Evolutionary conservation across 2,329 filamentous ascomycete species (phyloP).

Genomic region (Penicillium paneum): DNA sequence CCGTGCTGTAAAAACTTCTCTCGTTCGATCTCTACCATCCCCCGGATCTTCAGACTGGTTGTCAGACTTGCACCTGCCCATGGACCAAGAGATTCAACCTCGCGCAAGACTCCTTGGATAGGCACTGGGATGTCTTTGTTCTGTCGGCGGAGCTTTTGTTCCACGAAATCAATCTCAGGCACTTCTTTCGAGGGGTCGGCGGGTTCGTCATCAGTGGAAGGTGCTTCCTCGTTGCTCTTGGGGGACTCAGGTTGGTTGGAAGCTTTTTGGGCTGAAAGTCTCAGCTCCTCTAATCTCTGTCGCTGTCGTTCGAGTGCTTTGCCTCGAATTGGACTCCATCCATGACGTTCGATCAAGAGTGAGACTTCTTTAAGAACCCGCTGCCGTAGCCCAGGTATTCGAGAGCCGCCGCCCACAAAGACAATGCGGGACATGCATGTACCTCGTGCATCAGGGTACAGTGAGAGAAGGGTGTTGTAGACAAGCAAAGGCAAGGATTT

Average conservation of each 20-base stretch:
- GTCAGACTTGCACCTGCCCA: constrained; percentile 65
- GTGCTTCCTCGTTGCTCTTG: constrained; percentile 5
- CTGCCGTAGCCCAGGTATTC: constrained; percentile 73
- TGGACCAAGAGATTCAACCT: constrained; percentile 59
- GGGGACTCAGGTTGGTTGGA: not conserved
- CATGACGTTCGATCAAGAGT: constrained; percentile 61
- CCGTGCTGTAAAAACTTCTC: constrained; percentile 58
- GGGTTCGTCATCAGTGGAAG: constrained; percentile 8
- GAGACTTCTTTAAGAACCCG: constrained; percentile 74
- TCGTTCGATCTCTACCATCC: constrained; percentile 61
- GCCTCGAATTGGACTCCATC: constrained; percentile 75
- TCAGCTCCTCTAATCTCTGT: constrained; percentile 45
- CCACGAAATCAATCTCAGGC: constrained; percentile 48
- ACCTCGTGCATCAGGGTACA: constrained; percentile 78
- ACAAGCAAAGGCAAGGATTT: constrained; percentile 72
- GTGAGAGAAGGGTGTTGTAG: constrained; percentile 69
- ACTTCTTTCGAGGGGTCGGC: constrained; percentile 27
- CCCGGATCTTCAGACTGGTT: constrained; percentile 57
- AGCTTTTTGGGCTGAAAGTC: constrained; percentile 12
- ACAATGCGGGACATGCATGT: constrained; percentile 85
- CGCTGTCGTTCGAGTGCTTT: constrained; percentile 56
- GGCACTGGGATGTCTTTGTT: constrained; percentile 36
- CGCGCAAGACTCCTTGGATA: constrained; percentile 45
- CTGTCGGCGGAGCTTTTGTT: constrained; percentile 38
- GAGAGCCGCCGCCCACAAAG: constrained; percentile 77